These are phyloP conservation scores for Striga asiatica DNA, from an alignment of 257 asterid genomes.

Conservation along the genomic window DNA sequence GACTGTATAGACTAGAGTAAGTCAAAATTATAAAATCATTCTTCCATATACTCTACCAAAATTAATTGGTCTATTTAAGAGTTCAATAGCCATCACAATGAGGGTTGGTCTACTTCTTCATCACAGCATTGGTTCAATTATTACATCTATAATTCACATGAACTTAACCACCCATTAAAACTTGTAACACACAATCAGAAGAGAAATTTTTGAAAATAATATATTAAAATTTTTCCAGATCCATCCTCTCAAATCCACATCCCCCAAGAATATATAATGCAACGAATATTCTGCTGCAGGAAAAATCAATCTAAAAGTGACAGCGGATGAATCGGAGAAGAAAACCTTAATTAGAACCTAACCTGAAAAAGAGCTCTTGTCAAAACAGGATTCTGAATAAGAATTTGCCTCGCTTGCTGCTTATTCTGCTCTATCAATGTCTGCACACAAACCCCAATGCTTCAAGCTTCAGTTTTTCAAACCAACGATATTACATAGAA, in stretches of 20 bases:
- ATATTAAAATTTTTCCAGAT: too few species aligned
- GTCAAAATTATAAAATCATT: constrained; percentile 3
- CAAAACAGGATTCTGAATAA: constrained; percentile 77
- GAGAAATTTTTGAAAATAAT: too few species aligned
- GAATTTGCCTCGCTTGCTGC: constrained; percentile 91
- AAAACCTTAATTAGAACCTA: constrained; percentile 14
- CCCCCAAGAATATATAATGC: not conserved
- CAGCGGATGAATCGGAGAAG: not conserved
- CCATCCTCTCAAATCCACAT: not conserved
- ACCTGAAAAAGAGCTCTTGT: constrained; percentile 97
- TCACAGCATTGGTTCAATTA: not conserved
- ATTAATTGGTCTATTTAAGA: not conserved
- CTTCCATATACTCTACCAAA: not conserved
- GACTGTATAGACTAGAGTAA: not conserved
- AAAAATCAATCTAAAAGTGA: not conserved
- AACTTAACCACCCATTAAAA: not conserved
- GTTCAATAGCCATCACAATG: not conserved
- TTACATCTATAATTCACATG: too few species aligned
- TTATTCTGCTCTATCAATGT: constrained; percentile 74
- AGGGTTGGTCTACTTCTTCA: not conserved
- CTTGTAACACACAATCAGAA: not conserved
- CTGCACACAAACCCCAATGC: constrained; percentile 28
- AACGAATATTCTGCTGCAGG: not conserved
- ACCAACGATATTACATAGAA: not conserved
- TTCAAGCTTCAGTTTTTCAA: constrained; percentile 4